Base-by-base conservation (phyloP, 768 basidiomycete genomes). In the Rhizopogon salebrosus region DNA sequence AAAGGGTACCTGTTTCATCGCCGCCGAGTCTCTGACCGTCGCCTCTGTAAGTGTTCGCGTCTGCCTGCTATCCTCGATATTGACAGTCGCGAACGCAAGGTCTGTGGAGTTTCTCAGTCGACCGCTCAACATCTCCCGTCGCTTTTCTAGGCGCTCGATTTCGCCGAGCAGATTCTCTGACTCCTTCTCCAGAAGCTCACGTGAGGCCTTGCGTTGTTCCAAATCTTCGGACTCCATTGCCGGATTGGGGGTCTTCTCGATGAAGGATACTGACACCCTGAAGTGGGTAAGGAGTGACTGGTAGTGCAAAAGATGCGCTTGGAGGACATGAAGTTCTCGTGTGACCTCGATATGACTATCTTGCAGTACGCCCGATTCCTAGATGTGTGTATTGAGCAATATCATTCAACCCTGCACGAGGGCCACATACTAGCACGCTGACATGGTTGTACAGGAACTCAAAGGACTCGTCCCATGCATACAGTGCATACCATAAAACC, bases 391-490 rank as follows among this genome's bases (percentile, higher is more conserved):
- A 9, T 27, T 18, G 6, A 1, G 41, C 14, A 13, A 13, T 3
- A 34, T 54, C n/a, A n/a, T n/a, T 52, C 11, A 3, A 3, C 18
- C 40, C 9, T 3, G 4, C 3, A 41, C 6, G 13, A 3, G 6
- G 18, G 29, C 10, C 11, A 64, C 78, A 40, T 60, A 82, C 80
- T 72, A 84, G 60, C 29, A 55, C 64, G 54, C 74, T 76, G 24
- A 83, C 75, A 55, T 84, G 78, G 9, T 62, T 54, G 57, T 79
- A 80, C 26, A 84, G 60, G 6, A 63, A 58, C 60, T 83, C 81
- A 26, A 83, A 70, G 3, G 79, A 67, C 60, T 84, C 81, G 51
- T 84, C 83, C 80, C 83, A 84, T 1, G 80, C 72, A 57, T 84
- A 84, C 20, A 83, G 64, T 1, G 79, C 75, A 57, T 82, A 81